Percentiles rank a stretch among this genome's conserved stretches.
These are phyloP conservation scores for Dichotomocladium elegans DNA, from an alignment of 371 early-diverging fungal species.

Conservation along the genomic window DNA sequence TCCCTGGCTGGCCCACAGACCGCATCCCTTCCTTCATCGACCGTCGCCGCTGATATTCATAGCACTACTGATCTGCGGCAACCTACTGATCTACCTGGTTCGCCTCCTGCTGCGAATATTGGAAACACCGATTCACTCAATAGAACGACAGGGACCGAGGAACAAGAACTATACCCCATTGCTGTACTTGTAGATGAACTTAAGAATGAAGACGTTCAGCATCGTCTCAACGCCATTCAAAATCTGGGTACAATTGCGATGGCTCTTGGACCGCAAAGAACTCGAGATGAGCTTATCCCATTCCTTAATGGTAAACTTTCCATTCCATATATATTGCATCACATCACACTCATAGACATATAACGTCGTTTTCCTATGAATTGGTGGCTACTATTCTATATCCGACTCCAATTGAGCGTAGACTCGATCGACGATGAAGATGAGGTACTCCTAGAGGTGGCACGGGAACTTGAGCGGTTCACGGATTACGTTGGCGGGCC, in stretches of 20 bases:
- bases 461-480: constrained; percentile 91
- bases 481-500: constrained; percentile 90
- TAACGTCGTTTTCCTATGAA: no score
- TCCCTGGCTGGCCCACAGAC: no score
- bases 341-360: background rate
- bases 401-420: no score
- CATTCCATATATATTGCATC: background rate
- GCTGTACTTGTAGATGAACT: constrained; percentile 95
- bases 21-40: no score
- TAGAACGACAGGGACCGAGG: constrained; percentile 24
- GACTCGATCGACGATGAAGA: constrained; percentile 98
- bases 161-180: constrained; percentile 76
- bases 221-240: constrained; percentile 92
- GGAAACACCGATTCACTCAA: no score
- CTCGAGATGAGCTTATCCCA: constrained; percentile 94
- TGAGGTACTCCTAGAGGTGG: constrained; percentile 89
- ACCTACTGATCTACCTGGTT: no score
- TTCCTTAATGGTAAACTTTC: constrained; percentile 83
- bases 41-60: no score
- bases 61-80: no score
- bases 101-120: no score
- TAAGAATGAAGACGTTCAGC: constrained; percentile 93
- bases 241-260: constrained; percentile 92
- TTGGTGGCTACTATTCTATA: background rate
- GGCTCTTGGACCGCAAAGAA: constrained; percentile 93